phyloP scores from a whole-genome alignment of 305 asterid species.

The Petunia hybrid region DNA sequence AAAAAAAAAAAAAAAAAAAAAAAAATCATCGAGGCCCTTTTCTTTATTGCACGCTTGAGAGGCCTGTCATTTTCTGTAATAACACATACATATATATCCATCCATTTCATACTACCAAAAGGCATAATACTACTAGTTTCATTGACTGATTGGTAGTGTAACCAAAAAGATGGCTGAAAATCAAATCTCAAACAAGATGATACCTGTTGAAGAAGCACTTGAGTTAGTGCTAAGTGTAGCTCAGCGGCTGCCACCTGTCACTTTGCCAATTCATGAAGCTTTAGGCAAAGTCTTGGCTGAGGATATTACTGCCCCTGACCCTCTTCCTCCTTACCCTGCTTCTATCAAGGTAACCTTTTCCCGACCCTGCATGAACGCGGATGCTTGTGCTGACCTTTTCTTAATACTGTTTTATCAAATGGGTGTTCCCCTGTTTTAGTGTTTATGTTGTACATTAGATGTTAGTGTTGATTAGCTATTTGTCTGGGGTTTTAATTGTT shows the following conservation, averaged over 20 bases:
- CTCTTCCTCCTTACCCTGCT: conserved; percentile 96
- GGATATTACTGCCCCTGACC: conserved; percentile 80
- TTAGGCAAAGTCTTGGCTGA: conserved; percentile 79
- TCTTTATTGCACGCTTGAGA: no score
- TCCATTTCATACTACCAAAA: no score
- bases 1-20: no score
- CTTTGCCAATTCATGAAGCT: conserved; percentile 64
- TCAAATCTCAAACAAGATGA: conserved; percentile 34
- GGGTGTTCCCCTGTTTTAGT: not conserved
- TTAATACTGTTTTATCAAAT: not conserved
- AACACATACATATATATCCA: no score
- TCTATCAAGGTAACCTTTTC: conserved; percentile 69
- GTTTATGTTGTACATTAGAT: not conserved
- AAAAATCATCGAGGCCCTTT: no score
- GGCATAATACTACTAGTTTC: not conserved
- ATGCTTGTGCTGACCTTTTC: not conserved
- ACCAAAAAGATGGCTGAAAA: conserved; percentile 7
- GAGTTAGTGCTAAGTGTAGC: conserved; percentile 64
- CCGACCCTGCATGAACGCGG: not conserved
- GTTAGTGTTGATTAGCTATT: no score
- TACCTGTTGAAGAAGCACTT: conserved; percentile 66
- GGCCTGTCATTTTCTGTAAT: no score
- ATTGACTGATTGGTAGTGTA: not conserved
- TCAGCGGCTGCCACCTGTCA: conserved; percentile 65
- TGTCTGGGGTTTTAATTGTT: not conserved